Percentiles rank a stretch among this genome's conserved stretches.
Evolutionary conservation across 108 stramenopile species (phyloP).

Genomic region (Nitzschia putrida): DNA sequence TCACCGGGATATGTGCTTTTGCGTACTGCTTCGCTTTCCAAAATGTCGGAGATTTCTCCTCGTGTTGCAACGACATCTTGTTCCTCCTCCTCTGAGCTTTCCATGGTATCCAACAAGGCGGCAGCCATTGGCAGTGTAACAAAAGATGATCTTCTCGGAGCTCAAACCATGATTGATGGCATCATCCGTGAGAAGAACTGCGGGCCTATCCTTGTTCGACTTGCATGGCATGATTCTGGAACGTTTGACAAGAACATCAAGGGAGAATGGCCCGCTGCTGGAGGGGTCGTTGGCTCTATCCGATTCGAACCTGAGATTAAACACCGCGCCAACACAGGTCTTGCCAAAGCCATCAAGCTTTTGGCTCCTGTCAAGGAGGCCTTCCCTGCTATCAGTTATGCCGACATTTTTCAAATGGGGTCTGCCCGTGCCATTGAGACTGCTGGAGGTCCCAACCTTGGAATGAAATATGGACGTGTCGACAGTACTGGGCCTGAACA

Average conservation of each 20-base stretch:
- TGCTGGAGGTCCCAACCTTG: constrained; percentile 77
- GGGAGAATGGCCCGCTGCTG: constrained; percentile 61
- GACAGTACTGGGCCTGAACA: constrained; percentile 52
- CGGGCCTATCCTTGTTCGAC: constrained; percentile 89
- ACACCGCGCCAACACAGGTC: constrained; percentile 93
- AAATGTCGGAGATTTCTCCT: no score
- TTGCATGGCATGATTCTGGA: constrained; percentile 97
- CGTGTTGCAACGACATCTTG: no score
- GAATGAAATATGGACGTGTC: constrained; percentile 80
- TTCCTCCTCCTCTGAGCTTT: no score
- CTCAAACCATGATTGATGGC: constrained; percentile 88
- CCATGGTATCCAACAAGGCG: no score
- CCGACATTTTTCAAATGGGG: constrained; percentile 79
- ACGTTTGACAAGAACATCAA: constrained; percentile 68
- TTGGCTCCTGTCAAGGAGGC: constrained; percentile 87
- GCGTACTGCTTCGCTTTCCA: no score
- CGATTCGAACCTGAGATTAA: constrained; percentile 90
- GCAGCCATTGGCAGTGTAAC: constrained; percentile 21
- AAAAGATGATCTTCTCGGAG: constrained; percentile 81
- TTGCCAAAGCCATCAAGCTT: constrained; percentile 55
- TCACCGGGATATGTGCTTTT: no score
- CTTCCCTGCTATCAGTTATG: constrained; percentile 67
- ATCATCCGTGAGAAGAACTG: constrained; percentile 85
- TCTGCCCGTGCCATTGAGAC: constrained; percentile 62
- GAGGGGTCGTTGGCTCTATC: constrained; percentile 82